phyloP scores from a whole-genome alignment of 768 basidiomycete species.

The Rhizopogon vulgaris region DNA sequence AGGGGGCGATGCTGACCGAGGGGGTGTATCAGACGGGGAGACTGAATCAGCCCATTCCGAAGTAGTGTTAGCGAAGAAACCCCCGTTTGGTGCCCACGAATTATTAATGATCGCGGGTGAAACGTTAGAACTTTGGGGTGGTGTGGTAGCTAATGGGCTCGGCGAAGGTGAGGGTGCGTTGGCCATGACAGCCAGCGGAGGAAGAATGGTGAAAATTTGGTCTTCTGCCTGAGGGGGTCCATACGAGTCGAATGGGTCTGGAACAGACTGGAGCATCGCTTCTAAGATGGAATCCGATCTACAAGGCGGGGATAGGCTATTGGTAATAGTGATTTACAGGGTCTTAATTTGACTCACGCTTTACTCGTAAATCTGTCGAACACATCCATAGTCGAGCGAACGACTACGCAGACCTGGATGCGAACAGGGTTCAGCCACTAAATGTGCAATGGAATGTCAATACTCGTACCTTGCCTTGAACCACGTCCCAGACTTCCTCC shows the following conservation, averaged over 20 bases:
- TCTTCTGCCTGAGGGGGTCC: conserved; percentile 84
- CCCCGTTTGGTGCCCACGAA: conserved; percentile 47
- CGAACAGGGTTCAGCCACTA: conserved; percentile 9
- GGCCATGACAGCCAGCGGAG: conserved; percentile 75
- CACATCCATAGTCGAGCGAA: conserved; percentile 88
- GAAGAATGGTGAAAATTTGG: conserved; percentile 89
- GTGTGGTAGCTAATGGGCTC: conserved; percentile 48
- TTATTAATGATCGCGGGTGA: conserved; percentile 29
- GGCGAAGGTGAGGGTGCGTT: conserved; percentile 54
- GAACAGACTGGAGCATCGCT: conserved; percentile 82
- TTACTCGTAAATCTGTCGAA: conserved; percentile 85
- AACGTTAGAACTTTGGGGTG: conserved; percentile 34
- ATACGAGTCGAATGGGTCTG: conserved; percentile 91
- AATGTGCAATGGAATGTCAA: not conserved
- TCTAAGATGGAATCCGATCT: conserved; percentile 88
- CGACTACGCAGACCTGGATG: conserved; percentile 65
- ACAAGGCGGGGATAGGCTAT: conserved; percentile 8
- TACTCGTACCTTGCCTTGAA: conserved; percentile 67
- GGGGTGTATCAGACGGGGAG: conserved; percentile 33
- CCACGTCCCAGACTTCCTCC: conserved; percentile 92
- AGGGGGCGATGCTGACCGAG: conserved; percentile 49
- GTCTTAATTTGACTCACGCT: conserved; percentile 48
- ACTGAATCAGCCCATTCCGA: conserved; percentile 50
- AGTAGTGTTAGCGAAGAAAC: conserved; percentile 43
- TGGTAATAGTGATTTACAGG: conserved; percentile 5